Conservation (phyloP, 2,329 filamentous ascomycete genomes). For the Pseudogymnoascus sp. region DNA sequence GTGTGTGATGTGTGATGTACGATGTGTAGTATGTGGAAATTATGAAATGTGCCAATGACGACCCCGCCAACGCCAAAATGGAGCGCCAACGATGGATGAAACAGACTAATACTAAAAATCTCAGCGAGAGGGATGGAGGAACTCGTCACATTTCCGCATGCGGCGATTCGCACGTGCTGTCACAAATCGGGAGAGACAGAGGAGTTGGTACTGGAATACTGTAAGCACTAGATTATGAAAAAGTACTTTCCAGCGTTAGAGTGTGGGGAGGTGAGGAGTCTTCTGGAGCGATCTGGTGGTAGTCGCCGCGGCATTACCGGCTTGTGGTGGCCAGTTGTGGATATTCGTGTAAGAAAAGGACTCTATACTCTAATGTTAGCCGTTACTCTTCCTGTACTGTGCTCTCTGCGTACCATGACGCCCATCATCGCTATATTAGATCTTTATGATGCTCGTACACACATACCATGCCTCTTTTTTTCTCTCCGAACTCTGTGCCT, state of each 20-base stretch:
- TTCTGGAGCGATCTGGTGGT: not conserved
- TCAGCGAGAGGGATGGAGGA: not conserved
- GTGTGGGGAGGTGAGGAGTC: not conserved
- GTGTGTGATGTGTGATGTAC: not conserved
- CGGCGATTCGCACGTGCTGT: not conserved
- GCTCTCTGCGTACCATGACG: not conserved
- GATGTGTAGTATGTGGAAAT: not conserved
- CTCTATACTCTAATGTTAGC: not conserved
- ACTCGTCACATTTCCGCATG: conserved; percentile 1
- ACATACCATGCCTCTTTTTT: not conserved
- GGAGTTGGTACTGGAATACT: not conserved
- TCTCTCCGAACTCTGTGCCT: not conserved
- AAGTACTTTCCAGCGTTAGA: not conserved
- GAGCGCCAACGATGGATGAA: not conserved
- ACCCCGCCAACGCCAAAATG: not conserved
- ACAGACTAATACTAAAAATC: not conserved
- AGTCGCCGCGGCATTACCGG: not conserved
- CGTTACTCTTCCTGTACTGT: not conserved
- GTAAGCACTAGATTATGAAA: not conserved
- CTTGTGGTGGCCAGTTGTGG: not conserved
- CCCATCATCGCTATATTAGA: not conserved
- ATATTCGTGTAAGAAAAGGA: not conserved
- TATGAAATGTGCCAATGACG: not conserved
- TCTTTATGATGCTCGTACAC: not conserved
- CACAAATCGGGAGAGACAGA: not conserved